Evolutionary conservation across 1,284 basidiomycete genomes (phyloP), one percentile per base, ranked within the genome.

Genomic region (Sanghuangporus baumii): DNA sequence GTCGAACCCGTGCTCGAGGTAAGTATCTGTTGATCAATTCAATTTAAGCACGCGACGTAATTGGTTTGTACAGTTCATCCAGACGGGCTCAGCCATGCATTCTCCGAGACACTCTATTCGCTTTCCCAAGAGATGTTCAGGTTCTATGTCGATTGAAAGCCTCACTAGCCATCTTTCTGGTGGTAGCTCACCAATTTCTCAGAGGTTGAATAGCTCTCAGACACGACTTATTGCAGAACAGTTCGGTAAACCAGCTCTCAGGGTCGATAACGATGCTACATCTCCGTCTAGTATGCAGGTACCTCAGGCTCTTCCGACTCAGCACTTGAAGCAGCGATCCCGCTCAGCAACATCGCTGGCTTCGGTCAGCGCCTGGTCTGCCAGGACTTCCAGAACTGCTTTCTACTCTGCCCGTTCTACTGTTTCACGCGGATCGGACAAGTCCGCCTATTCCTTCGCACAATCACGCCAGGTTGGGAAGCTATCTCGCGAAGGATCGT

Each of bases 331-430:
- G 46, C 47, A 48, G n/a, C 43, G 43, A 51, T 31, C 55, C 14
- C 55, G 43, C 12, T 57, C 60, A n/a, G 38, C 55, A 38, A 38
- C 54, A 23, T 56, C 60, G 26, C 54, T 62, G 37, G 34, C n/a
- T 11, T 57, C 55, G 16, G 31, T 5, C 9, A 43, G 58, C 8
- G 43, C 41, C 16, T 47, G 38, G 4, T 64, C 63, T 16, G 8
- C n/a, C 54, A 37, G 31, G 26, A 60, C 63, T 37, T 60, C 52
- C n/a, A 60, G 47, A 46, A 56, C 59, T 31, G 63, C 59, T 20
- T 64, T 50, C 47, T 64, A 60, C 31, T 47, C 58, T 18, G 55
- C 60, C n/a, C 63, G 54, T 12, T 60, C 62, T 18, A 59, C 55
- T n/a, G 31, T n/a, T 8, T 59, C 62, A 26, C 12, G 50, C n/a